Percentiles rank a stretch among this genome's conserved stretches.
Conservation (phyloP, 306 rosid genomes). For the Castanopsis chinensis region DNA sequence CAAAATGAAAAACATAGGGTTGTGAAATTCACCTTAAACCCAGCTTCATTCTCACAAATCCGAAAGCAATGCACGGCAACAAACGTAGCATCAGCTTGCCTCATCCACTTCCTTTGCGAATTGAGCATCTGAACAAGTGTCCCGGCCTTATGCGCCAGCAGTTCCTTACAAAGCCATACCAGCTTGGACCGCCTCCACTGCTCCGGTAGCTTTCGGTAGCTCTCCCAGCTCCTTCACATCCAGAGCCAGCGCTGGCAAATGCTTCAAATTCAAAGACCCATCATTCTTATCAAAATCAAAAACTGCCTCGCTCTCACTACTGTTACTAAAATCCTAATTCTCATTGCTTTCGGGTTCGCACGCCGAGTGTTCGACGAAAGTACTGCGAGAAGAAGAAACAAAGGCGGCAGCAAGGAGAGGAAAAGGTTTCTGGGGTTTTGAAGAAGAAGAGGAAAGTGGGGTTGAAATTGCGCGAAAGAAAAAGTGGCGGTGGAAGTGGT, state of each 20-base stretch:
- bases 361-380: conserved; percentile 35
- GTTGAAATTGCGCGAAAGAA: not conserved
- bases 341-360: conserved; percentile 20
- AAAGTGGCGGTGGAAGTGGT: conserved; percentile 10
- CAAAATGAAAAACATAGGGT: not conserved
- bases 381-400: not conserved
- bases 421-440: not conserved
- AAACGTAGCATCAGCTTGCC: conserved; percentile 64
- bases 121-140: conserved; percentile 55
- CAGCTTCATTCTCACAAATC: conserved; percentile 77
- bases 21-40: conserved; percentile 45
- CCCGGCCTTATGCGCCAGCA: conserved; percentile 47
- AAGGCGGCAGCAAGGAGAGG: not conserved
- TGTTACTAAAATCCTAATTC: not conserved
- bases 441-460: not conserved
- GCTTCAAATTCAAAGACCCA: conserved; percentile 34
- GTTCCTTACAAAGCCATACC: conserved; percentile 63
- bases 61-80: conserved; percentile 75
- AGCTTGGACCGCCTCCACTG: conserved; percentile 60
- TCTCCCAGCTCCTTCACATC: conserved; percentile 50
- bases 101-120: conserved; percentile 82
- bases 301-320: conserved; percentile 17
- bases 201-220: too few species aligned
- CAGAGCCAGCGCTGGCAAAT: conserved; percentile 29
- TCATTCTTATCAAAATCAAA: conserved; percentile 30